Evolutionary conservation across 306 rosid species (phyloP), one percentile per base, ranked within the genome.

Genomic region (Trifolium subterraneum): DNA sequence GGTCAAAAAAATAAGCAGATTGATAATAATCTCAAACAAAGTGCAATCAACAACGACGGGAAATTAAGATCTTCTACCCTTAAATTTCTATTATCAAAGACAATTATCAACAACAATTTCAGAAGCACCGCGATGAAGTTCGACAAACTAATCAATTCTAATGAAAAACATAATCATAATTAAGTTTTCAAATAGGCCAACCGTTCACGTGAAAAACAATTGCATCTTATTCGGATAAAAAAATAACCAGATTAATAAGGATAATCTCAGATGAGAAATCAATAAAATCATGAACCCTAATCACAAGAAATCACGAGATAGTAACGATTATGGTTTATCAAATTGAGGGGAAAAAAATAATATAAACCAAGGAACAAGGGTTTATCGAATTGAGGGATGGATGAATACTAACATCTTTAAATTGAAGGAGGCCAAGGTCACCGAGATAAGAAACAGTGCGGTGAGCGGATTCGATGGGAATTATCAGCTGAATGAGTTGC

Each of bases 401-500:
- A 59, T 20, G 39, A 54, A 68, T 27, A 78, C 86, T 7, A 7
- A 91, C 97, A 77, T 91, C 98, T 88, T 94, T 90, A 81, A 94
- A 89, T 82, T 94, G 97, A 55, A 95, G 86, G 38, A 88, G 99
- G 77, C 93, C 97, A 54, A 95, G 90, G 84, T 92, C 96, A n/a
- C 98, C 99, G 74, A 95, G 96, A 63, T 92, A 95, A 8, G 99
- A 87, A 83, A 88, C 88, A 58, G 99, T 88, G 79, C 72, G 81
- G 60, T 92, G 99, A 71, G 99, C 91, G 36, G 98, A 87, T 86
- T 95, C 99, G 56, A 92, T 87, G 55, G 99, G 99, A 63, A 95
- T 85, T 88, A 95, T 95, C 86, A 95, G 91, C 87, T 92, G 99
- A 70, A 95, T 86, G 8, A 95, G 93, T 70, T 95, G 99, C 99